Evolutionary conservation across 2,329 filamentous ascomycete genomes (phyloP), one percentile per base, ranked within the genome.

Genomic region (Xylariomycetidae sp.): DNA sequence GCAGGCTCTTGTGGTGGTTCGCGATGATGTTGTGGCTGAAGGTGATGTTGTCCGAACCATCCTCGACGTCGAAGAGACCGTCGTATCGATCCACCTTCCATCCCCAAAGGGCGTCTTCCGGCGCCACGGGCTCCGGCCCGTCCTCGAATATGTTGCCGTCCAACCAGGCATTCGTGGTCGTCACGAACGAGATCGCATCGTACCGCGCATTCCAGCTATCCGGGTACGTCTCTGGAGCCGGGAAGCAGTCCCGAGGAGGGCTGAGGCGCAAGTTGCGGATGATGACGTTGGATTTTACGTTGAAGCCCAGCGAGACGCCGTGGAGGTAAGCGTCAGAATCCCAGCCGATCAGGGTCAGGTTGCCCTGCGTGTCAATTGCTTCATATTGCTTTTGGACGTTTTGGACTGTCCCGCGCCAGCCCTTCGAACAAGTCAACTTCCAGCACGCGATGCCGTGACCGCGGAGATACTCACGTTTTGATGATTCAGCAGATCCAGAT

Each of bases 1-100:
- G 37, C 8, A 47, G 23, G 26, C 44, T 47, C 39, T 45, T 47
- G 25, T 47, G 44, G 26, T 47, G 44, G 20, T 47, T 47, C 2
- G 42, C 39, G 15, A 47, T 37, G 15, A 45, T 28, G 18, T 47
- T 47, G 31, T 47, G 44, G 29, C 42, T 45, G 29, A 47, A 45
- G 8, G 44, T 47, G 23, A 47, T 37, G 19, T 34, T 17, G 28
- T 47, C 44, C 1, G 42, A 41, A 14, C 44, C 44, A 26, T 47
- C 44, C 30, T 47, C 44, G 29, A 42, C 39, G 32, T 47, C 44
- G 26, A 45, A 39, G 3, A 45, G 34, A 6, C 44, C 44, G 20
- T 47, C 44, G 34, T 43, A 47, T 9, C 40, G 39, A 26, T 47
- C 42, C 1, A 43, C 42, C 9, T 38, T 2, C 44, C 44, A 47